phyloP scores from a whole-genome alignment of 2,329 filamentous ascomycete species.

The Epicoccum sorghinum region DNA sequence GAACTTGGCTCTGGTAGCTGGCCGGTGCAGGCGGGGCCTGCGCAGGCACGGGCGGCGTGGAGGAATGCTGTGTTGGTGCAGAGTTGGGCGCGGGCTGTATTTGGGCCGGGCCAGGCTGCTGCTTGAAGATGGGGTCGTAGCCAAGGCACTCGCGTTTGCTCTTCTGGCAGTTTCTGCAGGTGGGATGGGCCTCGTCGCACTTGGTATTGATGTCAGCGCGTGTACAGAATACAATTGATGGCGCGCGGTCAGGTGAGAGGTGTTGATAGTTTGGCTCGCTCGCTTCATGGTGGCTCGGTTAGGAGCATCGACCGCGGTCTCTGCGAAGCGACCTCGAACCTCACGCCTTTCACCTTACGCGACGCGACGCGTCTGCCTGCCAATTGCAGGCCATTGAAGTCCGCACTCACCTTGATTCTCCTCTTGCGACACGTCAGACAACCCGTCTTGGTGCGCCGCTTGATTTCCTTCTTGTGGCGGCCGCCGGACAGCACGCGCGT shows the following conservation, averaged over 20 bases:
- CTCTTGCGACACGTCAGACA: slow-evolving; percentile 65
- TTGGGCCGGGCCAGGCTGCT: slow-evolving; percentile 70
- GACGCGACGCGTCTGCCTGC: slow-evolving; percentile 36
- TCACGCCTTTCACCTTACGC: slow-evolving; percentile 17
- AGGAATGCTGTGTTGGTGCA: slow-evolving; percentile 42
- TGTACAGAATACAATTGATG: slow-evolving; percentile 12
- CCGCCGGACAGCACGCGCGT: slow-evolving; percentile 65
- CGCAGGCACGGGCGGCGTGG: slow-evolving; percentile 35
- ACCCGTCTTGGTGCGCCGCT: slow-evolving; percentile 76
- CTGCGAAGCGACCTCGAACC: slow-evolving; percentile 22
- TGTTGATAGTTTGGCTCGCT: slow-evolving; percentile 42
- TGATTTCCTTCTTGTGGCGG: slow-evolving; percentile 75
- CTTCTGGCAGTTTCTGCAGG: slow-evolving; percentile 88
- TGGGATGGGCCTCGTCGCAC: slow-evolving; percentile 96
- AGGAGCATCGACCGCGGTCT: slow-evolving; percentile 29
- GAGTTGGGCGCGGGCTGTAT: slow-evolving; percentile 72
- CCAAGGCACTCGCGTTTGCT: slow-evolving; percentile 85
- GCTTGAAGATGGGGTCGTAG: slow-evolving; percentile 87
- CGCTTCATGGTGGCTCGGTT: slow-evolving; percentile 49
- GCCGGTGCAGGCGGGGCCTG: slow-evolving; percentile 41
- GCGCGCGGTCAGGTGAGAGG: slow-evolving; percentile 41
- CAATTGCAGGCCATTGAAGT: slow-evolving; percentile 33
- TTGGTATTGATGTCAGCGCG: slow-evolving; percentile 51
- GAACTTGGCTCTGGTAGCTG: slow-evolving; percentile 47
- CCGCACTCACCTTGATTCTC: slow-evolving; percentile 69